A percentile compares a stretch with the other conserved stretches of the same genome.
Evolutionary conservation across 805 yeast species (phyloP).

Genomic region (Yarrowia porcina): DNA sequence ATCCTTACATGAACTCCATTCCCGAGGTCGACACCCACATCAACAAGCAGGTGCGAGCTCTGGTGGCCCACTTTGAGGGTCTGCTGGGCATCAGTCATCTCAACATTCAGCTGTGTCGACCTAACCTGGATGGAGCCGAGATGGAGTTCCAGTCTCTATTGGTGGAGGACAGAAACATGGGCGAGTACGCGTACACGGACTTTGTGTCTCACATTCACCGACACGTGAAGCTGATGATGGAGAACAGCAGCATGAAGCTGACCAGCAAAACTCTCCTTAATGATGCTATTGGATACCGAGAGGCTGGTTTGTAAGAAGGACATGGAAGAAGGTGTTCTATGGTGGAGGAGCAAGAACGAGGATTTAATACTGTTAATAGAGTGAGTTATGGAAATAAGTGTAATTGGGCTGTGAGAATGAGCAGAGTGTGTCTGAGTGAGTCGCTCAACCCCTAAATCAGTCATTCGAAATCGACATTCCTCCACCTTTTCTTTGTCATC

Average conservation of each 20-base stretch:
- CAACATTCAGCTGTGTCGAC: conserved; percentile 60
- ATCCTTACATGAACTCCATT: conserved; percentile 52
- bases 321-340: not conserved
- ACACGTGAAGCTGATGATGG: conserved; percentile 36
- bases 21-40: conserved; percentile 71
- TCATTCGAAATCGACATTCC: not conserved
- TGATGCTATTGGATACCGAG: conserved; percentile 15
- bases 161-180: conserved; percentile 67
- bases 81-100: conserved; percentile 42
- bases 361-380: not conserved
- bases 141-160: conserved; percentile 55
- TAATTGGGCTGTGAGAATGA: no score
- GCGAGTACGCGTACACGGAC: conserved; percentile 60
- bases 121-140: conserved; percentile 60
- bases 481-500: not conserved
- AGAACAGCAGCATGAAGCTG: conserved; percentile 26
- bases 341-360: not conserved
- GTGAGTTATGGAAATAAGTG: not conserved
- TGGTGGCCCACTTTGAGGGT: conserved; percentile 55
- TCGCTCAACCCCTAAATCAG: no score
- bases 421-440: no score
- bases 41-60: conserved; percentile 61
- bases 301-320: not conserved
- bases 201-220: conserved; percentile 68
- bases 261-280: conserved; percentile 4